Evolutionary conservation across 2,329 filamentous ascomycete genomes (phyloP), one percentile per base, ranked within the genome.

Genomic region (Chrysoporthe puriensis): DNA sequence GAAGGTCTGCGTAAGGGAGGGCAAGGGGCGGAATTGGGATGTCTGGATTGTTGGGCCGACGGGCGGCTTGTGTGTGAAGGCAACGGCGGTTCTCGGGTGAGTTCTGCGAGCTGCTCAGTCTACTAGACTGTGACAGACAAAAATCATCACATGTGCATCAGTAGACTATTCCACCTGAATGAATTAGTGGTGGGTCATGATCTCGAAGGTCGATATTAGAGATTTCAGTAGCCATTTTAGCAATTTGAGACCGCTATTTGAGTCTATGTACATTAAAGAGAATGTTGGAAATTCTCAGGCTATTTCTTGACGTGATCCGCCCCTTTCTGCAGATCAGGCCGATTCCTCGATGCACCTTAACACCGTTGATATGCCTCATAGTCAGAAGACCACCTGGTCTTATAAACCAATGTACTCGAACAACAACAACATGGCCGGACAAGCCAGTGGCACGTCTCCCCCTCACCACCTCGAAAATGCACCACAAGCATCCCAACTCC

Each of bases 31-130:
- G 32, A 79, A 74, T 52, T 90, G 85, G 83, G 85, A 89, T 71
- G 82, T 91, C 9, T 91, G 89, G 90, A 84, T 91, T 66, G 87
- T 90, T 75, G 86, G 85, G 5, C 81, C 79, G 1, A 80, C 85
- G 56, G 89, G 89, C 1, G 85, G 88, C 8, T 80, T 91, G 75
- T 86, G 88, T 18, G 90, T 91, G 26, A 89, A 85, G 76, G 90
- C 86, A 4, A 52, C 66, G n/a, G 69, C 69, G 3, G 32, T 60
- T 4, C 18, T 65, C 3, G 63, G 43, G 18, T 32, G 40, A 21
- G 6, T 44, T 40, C 14, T 16, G 21, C 40, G n/a, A 16, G 21
- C 26, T 26, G 6, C 6, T 21, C 32, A 57, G 34, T 36, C 54
- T 36, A 40, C 36, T 9, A 9, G 36, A 40, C 36, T 40, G 36